Evolutionary conservation across 2,329 filamentous ascomycete genomes (phyloP), one percentile per base, ranked within the genome.

Genomic region (Aspergillus neoniger): DNA sequence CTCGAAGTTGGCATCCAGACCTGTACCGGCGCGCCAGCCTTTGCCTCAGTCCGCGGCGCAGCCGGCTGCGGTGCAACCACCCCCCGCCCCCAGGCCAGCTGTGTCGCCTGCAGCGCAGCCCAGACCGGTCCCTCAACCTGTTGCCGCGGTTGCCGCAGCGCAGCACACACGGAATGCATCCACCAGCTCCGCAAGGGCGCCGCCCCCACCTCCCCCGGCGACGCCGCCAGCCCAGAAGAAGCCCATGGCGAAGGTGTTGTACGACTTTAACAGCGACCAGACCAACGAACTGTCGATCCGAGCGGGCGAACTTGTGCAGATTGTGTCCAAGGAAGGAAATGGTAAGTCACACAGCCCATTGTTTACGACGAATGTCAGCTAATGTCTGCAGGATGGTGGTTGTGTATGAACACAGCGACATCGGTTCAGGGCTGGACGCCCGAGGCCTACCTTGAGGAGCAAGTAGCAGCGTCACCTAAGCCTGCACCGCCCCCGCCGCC

Each of bases 241-340:
- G 75, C 86, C 91, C 28, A 91, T 88, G 67, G 96, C 91, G 70
- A 95, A 92, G 80, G 95, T 92, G 4, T 77, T 98, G 50, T 99
- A 98, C 76, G 93, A 97, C 70, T 99, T 98, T 75, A 85, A 83
- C 57, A 92, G 92, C 15, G 89, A 94, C 67, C 91, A 86, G 64
- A 86, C 89, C 60, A 96, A 96, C 67, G 93, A 98, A 77, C 82
- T 99, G 55, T 88, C 90, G 15, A 86, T 99, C 65, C 85, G 76
- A 60, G 88, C 90, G 53, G 92, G 90, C 54, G 91, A 98, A 64
- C 77, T 96, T 52, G 85, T 99, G 56, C 87, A 96, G 74, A 88
- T 99, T 72, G 85, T 96, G n/a, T 90, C 95, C 72, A 97, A 97
- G 78, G 94, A 97, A 78, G 88, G 85, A 75, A 98, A 98, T 74